These are phyloP conservation scores for Endoconidiophora polonica DNA, from an alignment of 2,329 filamentous ascomycete species.

Conservation along the genomic window DNA sequence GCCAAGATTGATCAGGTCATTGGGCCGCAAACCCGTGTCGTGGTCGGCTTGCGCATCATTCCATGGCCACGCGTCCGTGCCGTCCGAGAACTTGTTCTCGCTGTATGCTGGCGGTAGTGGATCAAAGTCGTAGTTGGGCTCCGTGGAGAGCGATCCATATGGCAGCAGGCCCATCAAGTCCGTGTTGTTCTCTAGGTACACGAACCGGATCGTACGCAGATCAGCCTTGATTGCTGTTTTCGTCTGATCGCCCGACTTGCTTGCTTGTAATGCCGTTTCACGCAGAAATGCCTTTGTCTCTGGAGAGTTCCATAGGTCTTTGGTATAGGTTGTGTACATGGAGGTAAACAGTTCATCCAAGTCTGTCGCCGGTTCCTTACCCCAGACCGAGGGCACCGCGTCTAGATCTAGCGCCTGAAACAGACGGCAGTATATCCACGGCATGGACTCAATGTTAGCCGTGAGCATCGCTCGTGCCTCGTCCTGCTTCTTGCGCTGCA, in stretches of 20 bases:
- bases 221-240: slow-evolving; percentile 21
- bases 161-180: slow-evolving; percentile 55
- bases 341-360: slow-evolving; percentile 51
- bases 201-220: slow-evolving; percentile 46
- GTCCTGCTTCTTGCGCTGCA: slow-evolving; percentile 49
- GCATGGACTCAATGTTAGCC: slow-evolving; percentile 53
- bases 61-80: slow-evolving; percentile 29
- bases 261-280: slow-evolving; percentile 38
- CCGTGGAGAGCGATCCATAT: slow-evolving; percentile 40
- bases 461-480: slow-evolving; percentile 49
- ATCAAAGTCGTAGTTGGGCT: slow-evolving; percentile 62
- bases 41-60: slow-evolving; percentile 10
- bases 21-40: slow-evolving; percentile 14
- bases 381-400: slow-evolving; percentile 70
- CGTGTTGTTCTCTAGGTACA: slow-evolving; percentile 61
- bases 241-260: slow-evolving; percentile 5
- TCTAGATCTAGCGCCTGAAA: slow-evolving; percentile 69
- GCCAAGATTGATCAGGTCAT: slow-evolving; percentile 2
- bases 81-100: slow-evolving; percentile 33
- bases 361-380: slow-evolving; percentile 45
- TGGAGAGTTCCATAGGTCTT: slow-evolving; percentile 73
- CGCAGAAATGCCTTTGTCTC: slow-evolving; percentile 52
- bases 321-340: slow-evolving; percentile 59
- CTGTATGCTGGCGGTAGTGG: slow-evolving; percentile 54
- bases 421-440: slow-evolving; percentile 70